Conservation (phyloP, 2,329 filamentous ascomycete species). For the Penicillium oxalicum region DNA sequence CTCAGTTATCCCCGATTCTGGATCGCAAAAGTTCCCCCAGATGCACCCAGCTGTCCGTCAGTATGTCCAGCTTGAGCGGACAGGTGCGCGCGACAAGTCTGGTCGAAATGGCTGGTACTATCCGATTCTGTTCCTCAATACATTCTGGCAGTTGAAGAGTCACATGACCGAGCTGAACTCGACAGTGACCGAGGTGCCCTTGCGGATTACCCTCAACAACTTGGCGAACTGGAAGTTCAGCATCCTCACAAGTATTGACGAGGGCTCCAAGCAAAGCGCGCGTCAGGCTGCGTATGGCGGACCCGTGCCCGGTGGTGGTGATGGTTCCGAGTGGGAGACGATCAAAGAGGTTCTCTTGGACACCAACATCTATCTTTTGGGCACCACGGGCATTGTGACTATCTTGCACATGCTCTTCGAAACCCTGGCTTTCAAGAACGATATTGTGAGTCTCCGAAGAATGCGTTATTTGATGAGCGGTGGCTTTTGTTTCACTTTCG, state of each 20-base stretch:
- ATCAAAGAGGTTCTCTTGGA: slow-evolving; percentile 93
- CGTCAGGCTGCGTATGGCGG: slow-evolving; percentile 70
- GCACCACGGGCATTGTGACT: slow-evolving; percentile 75
- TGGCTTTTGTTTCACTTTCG: neutral
- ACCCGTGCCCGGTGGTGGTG: slow-evolving; percentile 67
- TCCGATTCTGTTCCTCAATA: slow-evolving; percentile 86
- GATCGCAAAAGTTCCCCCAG: slow-evolving; percentile 59
- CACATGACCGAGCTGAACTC: slow-evolving; percentile 92
- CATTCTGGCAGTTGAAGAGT: slow-evolving; percentile 89
- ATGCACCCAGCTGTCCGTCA: slow-evolving; percentile 70
- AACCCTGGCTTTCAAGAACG: slow-evolving; percentile 91
- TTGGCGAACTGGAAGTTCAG: slow-evolving; percentile 85
- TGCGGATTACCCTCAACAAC: slow-evolving; percentile 79
- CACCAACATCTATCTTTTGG: slow-evolving; percentile 86
- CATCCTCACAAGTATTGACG: slow-evolving; percentile 75
- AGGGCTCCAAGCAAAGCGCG: slow-evolving; percentile 77
- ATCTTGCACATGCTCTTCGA: slow-evolving; percentile 93
- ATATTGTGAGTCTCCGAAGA: slow-evolving; percentile 58
- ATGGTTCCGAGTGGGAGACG: slow-evolving; percentile 92
- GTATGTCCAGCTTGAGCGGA: slow-evolving; percentile 72
- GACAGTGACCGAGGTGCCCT: slow-evolving; percentile 72
- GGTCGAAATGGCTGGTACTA: slow-evolving; percentile 92
- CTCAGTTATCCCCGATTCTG: slow-evolving; percentile 75
- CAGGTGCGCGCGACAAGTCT: slow-evolving; percentile 71
- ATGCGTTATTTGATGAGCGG: neutral